Conservation (phyloP, 2,329 filamentous ascomycete genomes). For the Aspergillus carbonarius region DNA sequence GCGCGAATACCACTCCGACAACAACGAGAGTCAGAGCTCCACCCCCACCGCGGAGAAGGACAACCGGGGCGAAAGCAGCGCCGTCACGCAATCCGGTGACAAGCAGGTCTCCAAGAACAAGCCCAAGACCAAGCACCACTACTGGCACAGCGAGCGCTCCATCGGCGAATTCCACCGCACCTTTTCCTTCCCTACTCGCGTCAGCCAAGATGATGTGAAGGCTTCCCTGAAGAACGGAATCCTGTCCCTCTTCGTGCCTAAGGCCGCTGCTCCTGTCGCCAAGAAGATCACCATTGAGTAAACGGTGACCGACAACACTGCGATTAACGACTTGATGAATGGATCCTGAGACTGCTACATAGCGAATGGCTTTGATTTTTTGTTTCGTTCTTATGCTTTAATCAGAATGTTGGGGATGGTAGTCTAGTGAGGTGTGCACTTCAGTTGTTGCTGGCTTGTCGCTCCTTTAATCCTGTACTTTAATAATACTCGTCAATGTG, state of each 20-base stretch:
- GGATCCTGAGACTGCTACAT: not conserved
- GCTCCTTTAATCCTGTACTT: not conserved
- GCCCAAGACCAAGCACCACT: conserved; percentile 41
- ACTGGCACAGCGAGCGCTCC: conserved; percentile 61
- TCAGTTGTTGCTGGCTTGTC: not conserved
- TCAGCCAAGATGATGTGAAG: conserved; percentile 62
- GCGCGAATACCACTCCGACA: conserved; percentile 37
- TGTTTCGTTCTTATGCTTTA: not conserved
- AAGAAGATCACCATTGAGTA: conserved; percentile 60
- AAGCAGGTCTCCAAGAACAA: conserved; percentile 17
- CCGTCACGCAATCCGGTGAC: conserved; percentile 34
- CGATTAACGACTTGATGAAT: not conserved
- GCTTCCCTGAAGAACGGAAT: conserved; percentile 62
- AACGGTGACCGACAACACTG: conserved; percentile 5
- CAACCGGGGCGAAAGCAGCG: conserved; percentile 23
- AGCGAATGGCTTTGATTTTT: not conserved
- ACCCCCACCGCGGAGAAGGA: conserved; percentile 28
- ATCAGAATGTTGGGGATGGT: not conserved
- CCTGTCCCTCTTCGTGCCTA: conserved; percentile 58
- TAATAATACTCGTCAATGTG: not conserved
- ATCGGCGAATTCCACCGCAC: conserved; percentile 60
- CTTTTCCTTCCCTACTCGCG: conserved; percentile 58
- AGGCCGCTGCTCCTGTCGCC: conserved; percentile 48
- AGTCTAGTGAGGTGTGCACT: not conserved
- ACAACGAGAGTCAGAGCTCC: conserved; percentile 43